Base-by-base conservation (phyloP, 805 yeast genomes). In the Phaffomyces opuntiae region DNA sequence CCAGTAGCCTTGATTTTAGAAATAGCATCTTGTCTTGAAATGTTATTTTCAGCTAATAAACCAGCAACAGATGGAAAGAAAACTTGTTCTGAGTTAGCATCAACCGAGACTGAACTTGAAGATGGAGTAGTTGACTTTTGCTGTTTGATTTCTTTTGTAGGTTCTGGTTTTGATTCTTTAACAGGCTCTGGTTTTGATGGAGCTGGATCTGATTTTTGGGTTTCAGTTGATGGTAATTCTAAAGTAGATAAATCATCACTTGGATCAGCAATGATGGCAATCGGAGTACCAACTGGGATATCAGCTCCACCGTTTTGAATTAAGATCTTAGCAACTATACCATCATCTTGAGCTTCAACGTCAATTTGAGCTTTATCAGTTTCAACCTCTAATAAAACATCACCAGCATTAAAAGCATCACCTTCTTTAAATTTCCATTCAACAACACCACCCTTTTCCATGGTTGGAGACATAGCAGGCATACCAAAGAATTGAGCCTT, bases 381-480 rank as follows among this genome's bases (percentile, higher is more conserved):
- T 60, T 86, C 95, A n/a, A 86, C 85, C 57, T 85, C 93, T 36
- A 86, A 61, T 33, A 86, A 63, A 5, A 81, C 84, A 54, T 93
- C 98, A 21, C 99, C 99, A 8, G 95, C 76, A 31, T 70, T 60
- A 66, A 84, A 91, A 5, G 72, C 45, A 5, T 87, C 93, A 27
- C 87, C 87, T 42, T 75, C 83, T 63, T 89, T 81, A 58, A 81
- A 73, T 62, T 87, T 86, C 99, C 99, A 91, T 45, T 80, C 74
- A 12, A 88, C 87, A 52, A 91, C 77, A 7, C 96, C 96, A 36
- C 99, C 99, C 61, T 82, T 87, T 29, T 89, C 88, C 99, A 91
- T 91, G 7, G 99, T 91, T 38, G 99, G 99, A 6, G 97, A 90
- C 96, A 91, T 87, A 25, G 99, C 97, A 5, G 99, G 99, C 98